These are phyloP conservation scores for Polygonum aviculare DNA, from an alignment of 148 eudicot genomes.

Conservation along the genomic window DNA sequence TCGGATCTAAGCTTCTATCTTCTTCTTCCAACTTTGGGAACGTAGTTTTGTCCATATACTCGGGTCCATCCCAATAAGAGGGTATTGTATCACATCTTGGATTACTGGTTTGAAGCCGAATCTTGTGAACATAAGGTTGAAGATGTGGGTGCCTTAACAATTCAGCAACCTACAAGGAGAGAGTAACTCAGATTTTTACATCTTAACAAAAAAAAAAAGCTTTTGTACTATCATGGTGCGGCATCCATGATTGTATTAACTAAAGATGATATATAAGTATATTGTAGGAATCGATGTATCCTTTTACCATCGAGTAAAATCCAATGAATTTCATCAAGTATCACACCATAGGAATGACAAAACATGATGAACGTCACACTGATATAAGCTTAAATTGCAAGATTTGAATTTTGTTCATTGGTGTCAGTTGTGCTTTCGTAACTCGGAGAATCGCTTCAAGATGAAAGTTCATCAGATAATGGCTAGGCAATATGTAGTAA, in stretches of 20 bases:
- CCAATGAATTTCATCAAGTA: not conserved
- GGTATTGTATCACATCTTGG: conserved; percentile 57
- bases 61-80: conserved; percentile 55
- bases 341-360: not conserved
- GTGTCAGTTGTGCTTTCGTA: not conserved
- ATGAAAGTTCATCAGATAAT: not conserved
- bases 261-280: not conserved
- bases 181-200: not conserved
- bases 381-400: not conserved
- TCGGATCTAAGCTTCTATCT: conserved; percentile 73
- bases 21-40: conserved; percentile 50
- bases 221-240: not conserved
- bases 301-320: not conserved
- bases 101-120: conserved; percentile 62
- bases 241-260: not conserved
- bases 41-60: conserved; percentile 58
- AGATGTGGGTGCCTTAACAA: conserved; percentile 77
- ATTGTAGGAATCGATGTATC: not conserved
- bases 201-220: not conserved
- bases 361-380: not conserved
- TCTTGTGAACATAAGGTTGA: conserved; percentile 70
- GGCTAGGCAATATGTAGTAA: not conserved
- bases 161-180: conserved; percentile 68
- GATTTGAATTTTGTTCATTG: not conserved
- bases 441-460: not conserved